Evolutionary conservation across 495 filamentous ascomycete genomes (phyloP).

Genomic region (Talaromyces proteolyticus): DNA sequence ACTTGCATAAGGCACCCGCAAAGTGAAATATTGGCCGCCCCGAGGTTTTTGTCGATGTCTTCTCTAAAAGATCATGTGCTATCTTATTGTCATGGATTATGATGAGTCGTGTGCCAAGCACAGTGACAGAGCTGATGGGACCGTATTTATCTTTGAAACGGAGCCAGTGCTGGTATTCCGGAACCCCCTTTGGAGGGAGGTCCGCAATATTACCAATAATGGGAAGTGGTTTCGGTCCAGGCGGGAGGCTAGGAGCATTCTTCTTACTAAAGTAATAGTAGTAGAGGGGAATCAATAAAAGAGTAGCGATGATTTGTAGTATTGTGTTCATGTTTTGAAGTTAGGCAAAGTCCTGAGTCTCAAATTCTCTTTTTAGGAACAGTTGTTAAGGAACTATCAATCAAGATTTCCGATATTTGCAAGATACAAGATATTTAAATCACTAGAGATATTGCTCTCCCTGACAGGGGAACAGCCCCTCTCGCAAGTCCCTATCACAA

Average conservation of each 20-base stretch:
- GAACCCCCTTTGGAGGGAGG: constrained; percentile 26
- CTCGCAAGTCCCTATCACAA: no score
- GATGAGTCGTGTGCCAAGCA: constrained; percentile 41
- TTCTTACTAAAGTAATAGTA: background rate
- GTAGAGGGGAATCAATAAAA: background rate
- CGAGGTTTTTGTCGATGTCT: constrained; percentile 36
- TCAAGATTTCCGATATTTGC: no score
- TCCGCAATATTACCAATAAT: constrained; percentile 42
- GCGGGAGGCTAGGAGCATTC: constrained; percentile 23
- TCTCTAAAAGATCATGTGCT: constrained; percentile 39
- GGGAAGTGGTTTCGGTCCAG: constrained; percentile 36
- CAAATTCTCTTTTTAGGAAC: no score
- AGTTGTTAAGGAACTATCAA: no score
- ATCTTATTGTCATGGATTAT: constrained; percentile 38
- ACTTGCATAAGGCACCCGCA: constrained; percentile 27
- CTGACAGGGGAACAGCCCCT: no score
- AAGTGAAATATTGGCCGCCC: constrained; percentile 30
- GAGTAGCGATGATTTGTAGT: background rate
- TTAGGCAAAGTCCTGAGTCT: no score
- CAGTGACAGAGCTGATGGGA: constrained; percentile 45
- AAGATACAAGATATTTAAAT: no score
- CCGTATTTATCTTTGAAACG: constrained; percentile 45
- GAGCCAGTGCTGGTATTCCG: constrained; percentile 42
- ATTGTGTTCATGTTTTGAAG: no score
- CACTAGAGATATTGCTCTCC: no score